phyloP scores from a whole-genome alignment of 2,329 filamentous ascomycete species.

The Diplodia sapinea region DNA sequence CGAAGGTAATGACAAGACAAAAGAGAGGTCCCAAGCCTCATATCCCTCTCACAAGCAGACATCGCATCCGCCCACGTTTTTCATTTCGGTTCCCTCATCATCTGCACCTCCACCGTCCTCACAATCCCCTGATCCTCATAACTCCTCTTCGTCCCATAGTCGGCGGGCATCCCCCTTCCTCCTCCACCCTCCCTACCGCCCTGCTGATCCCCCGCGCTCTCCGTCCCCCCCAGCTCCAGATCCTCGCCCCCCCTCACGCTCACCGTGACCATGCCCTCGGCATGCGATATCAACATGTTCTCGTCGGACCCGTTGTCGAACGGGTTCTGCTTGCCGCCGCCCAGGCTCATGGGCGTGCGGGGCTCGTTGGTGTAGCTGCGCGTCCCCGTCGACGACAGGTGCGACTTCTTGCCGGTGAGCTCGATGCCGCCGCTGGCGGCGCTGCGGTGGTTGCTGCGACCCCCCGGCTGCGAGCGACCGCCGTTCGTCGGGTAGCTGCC shows the following conservation, averaged over 20 bases:
- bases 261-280: not conserved
- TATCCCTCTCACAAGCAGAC: not conserved
- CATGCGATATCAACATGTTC: slow-evolving; percentile 16
- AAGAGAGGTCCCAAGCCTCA: not conserved
- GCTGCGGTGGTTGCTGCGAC: not conserved
- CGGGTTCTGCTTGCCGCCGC: not conserved
- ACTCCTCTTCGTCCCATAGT: not conserved
- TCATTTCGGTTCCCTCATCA: slow-evolving; percentile 23
- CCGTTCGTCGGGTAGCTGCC: not conserved
- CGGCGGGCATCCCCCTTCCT: no score
- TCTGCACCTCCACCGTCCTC: slow-evolving; percentile 25
- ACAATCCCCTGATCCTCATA: slow-evolving; percentile 15
- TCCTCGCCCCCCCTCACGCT: slow-evolving; percentile 3
- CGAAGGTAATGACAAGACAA: not conserved
- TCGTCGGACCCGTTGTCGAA: slow-evolving; percentile 3
- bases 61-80: not conserved
- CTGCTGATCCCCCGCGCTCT: not conserved
- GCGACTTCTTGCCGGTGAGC: slow-evolving; percentile 12
- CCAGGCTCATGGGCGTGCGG: not conserved
- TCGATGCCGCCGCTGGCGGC: slow-evolving; percentile 4
- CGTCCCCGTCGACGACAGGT: not conserved
- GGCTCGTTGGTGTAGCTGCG: not conserved
- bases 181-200: not conserved
- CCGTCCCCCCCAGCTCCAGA: not conserved
- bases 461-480: not conserved